A percentile compares a stretch with the other conserved stretches of the same genome.
These are phyloP conservation scores for Fonticula alba DNA, from an alignment of 78 protist genomes.

Conservation along the genomic window DNA sequence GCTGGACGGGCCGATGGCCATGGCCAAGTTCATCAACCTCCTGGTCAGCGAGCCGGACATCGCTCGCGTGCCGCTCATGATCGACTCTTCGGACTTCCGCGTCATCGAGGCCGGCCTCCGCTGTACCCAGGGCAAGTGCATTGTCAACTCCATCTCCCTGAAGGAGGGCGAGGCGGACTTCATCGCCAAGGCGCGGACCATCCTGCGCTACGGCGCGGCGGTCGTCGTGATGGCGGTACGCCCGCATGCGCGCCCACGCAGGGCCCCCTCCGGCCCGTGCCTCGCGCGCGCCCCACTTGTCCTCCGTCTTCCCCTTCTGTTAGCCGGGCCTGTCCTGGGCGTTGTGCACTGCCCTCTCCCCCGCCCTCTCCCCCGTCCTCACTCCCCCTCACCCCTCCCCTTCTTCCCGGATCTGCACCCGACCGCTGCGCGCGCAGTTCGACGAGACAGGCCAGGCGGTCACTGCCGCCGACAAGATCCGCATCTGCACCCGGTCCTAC, in stretches of 20 bases:
- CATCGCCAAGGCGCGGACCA: conserved; percentile 50
- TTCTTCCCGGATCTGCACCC: not conserved
- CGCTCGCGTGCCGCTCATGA: conserved; percentile 67
- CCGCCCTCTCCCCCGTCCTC: no score
- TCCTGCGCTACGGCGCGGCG: conserved; percentile 58
- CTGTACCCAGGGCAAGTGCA: conserved; percentile 85
- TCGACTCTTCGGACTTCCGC: conserved; percentile 88
- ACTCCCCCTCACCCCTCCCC: not conserved
- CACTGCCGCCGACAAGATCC: conserved; percentile 38
- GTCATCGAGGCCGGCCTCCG: conserved; percentile 76
- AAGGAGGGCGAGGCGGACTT: conserved; percentile 90
- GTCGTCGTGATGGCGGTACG: not conserved
- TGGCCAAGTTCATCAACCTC: conserved; percentile 59
- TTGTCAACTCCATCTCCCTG: conserved; percentile 79
- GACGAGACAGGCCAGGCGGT: conserved; percentile 96
- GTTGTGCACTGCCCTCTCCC: no score
- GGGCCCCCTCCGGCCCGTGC: no score
- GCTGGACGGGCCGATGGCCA: conserved; percentile 74
- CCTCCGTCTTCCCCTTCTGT: no score
- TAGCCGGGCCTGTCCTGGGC: no score
- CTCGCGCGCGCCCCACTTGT: no score
- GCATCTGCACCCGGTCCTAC: conserved; percentile 83
- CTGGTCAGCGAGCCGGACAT: conserved; percentile 87
- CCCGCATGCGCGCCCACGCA: no score
- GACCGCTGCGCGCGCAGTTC: conserved; percentile 16